Evolutionary conservation across 2,329 filamentous ascomycete genomes (phyloP), one percentile per base, ranked within the genome.

Genomic region (Sclerotinia sclerotiorum): DNA sequence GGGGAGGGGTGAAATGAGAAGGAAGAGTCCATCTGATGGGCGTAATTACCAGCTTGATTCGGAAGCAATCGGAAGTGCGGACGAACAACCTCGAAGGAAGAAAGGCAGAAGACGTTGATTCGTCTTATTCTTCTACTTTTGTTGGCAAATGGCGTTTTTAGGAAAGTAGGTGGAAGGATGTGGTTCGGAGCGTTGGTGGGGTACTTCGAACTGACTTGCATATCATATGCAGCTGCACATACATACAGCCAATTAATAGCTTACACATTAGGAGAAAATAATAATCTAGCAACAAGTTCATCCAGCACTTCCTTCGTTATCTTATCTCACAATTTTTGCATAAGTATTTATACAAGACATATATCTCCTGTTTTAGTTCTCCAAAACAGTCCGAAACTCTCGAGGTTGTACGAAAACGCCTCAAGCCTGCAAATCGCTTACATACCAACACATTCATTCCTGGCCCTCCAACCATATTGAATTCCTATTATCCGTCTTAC

Each of bases 1-100:
- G 29, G 87, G 85, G 24, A 86, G 87, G 1, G 94, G 94, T 15
- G 97, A 95, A 58, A 94, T 97, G 84, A 86, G 94, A 72, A 86
- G 93, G 69, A 90, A 93, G 77, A 97, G 92, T 77, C 88, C 92
- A 15, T 92, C 91, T 1, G 89, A 90, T 68, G 87, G 87, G 61
- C 84, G 89, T 73, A 88, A 90, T 70, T 88, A 88, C 72, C 87
- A 88, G 74, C 87, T 87, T 44, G 85, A 88, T 68, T 82, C 79
- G 24, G 83, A 83, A 35, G 81, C 65, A 78, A 71, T 82, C 76
- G 75, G 75, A 69, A 55, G 73, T 74, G 61, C 75, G 69, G 68
- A 84, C 81, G 78, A 86, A 39, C 44, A 68, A 35, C 61, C 44
- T n/a, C 70, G 69, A 56, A 75, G 69, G 52, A 64, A 71, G 61